These are phyloP conservation scores for Suillus luteus DNA, from an alignment of 768 basidiomycete genomes.

Conservation along the genomic window DNA sequence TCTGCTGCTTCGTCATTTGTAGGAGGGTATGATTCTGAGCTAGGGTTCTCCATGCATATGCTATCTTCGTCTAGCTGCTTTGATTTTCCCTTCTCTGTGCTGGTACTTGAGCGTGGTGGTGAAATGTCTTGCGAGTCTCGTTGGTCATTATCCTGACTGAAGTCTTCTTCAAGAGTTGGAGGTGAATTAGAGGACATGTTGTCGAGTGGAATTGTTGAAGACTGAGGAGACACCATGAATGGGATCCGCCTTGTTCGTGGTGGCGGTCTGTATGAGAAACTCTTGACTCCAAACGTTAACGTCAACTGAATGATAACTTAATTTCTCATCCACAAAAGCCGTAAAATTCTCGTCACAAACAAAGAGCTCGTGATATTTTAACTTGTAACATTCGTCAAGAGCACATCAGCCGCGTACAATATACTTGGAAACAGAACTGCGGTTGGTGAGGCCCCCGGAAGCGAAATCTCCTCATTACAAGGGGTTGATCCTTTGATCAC, in stretches of 20 bases:
- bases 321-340: neutral
- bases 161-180: slow-evolving; percentile 48
- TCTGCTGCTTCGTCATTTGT: slow-evolving; percentile 66
- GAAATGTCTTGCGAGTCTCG: slow-evolving; percentile 20
- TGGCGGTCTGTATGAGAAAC: slow-evolving; percentile 13
- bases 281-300: slow-evolving; percentile 2
- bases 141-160: slow-evolving; percentile 34
- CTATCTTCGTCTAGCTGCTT: slow-evolving; percentile 28
- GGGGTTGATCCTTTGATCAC: too few species aligned
- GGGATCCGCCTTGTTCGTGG: slow-evolving; percentile 13
- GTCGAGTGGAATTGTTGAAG: slow-evolving; percentile 41
- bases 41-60: slow-evolving; percentile 21
- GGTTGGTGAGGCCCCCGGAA: neutral
- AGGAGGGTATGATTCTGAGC: slow-evolving; percentile 57
- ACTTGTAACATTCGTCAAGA: neutral
- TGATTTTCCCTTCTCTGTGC: slow-evolving; percentile 38
- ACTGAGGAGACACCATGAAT: slow-evolving; percentile 12
- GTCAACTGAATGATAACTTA: neutral
- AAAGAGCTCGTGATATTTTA: neutral
- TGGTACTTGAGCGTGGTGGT: slow-evolving; percentile 29
- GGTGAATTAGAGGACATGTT: slow-evolving; percentile 17
- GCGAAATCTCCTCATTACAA: too few species aligned
- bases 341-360: neutral
- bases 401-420: neutral
- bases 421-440: neutral